phyloP scores from a whole-genome alignment of 768 basidiomycete species.

The Boletales sp. region DNA sequence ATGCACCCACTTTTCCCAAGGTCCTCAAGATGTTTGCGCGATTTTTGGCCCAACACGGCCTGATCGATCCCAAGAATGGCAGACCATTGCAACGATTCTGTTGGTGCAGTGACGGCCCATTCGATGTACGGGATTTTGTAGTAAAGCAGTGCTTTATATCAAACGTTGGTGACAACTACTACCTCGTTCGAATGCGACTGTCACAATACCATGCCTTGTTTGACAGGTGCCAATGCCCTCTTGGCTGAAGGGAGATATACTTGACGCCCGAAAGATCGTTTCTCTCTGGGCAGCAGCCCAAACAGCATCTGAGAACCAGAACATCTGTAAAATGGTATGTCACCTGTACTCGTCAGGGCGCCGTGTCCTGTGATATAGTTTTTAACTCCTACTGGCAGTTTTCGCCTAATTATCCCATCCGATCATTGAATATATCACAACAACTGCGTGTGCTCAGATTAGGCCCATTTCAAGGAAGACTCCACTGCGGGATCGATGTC shows the following conservation, averaged over 20 bases:
- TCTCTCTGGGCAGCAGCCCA: constrained; percentile 36
- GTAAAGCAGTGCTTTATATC: constrained; percentile 91
- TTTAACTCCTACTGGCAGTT: constrained; percentile 12
- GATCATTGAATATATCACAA: constrained; percentile 61
- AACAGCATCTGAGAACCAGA: constrained; percentile 5
- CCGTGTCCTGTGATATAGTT: neutral
- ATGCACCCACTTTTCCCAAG: constrained; percentile 69
- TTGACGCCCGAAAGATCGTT: constrained; percentile 70
- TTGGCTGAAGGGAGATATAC: constrained; percentile 70
- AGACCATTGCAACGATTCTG: constrained; percentile 60
- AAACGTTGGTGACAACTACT: constrained; percentile 42
- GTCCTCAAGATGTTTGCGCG: constrained; percentile 59
- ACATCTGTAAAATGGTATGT: constrained; percentile 17
- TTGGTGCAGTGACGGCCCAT: constrained; percentile 86
- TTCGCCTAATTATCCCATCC: constrained; percentile 14
- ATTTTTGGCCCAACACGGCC: constrained; percentile 68
- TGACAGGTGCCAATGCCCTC: constrained; percentile 60
- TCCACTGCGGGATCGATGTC: constrained; percentile 90
- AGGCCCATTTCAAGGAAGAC: constrained; percentile 73
- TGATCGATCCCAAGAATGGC: constrained; percentile 60
- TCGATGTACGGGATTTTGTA: constrained; percentile 79
- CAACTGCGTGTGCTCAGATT: constrained; percentile 74
- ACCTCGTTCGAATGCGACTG: constrained; percentile 5
- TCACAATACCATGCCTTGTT: constrained; percentile 8
- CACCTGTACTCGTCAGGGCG: neutral